Conservation (phyloP, 2,329 filamentous ascomycete genomes). For the Cylindrodendrum hubeiense region DNA sequence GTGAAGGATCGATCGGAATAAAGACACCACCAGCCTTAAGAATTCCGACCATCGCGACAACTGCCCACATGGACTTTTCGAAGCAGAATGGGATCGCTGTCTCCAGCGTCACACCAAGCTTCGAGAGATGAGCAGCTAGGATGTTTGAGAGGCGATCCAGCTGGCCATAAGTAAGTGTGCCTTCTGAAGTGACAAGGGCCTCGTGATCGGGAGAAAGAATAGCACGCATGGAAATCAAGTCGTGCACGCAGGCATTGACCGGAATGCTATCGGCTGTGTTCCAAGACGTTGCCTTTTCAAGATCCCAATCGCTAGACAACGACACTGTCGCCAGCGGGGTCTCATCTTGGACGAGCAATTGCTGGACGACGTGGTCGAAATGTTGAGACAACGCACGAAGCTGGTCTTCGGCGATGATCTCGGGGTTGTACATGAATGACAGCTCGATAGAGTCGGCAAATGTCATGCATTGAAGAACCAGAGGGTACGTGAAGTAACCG, state of each 20-base stretch:
- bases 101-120: constrained; percentile 12
- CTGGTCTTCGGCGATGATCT: constrained; percentile 1
- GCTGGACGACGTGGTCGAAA: neutral
- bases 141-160: constrained; percentile 18
- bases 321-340: neutral
- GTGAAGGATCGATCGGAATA: constrained; percentile 51
- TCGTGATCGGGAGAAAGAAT: constrained; percentile 19
- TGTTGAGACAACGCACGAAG: neutral
- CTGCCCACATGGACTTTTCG: constrained; percentile 28
- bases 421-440: constrained; percentile 5
- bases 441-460: neutral
- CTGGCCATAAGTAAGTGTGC: constrained; percentile 35
- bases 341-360: constrained; percentile 1
- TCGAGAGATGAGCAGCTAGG: constrained; percentile 8
- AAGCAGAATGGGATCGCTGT: constrained; percentile 23
- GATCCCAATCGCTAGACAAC: constrained; percentile 2
- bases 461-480: neutral
- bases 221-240: constrained; percentile 30
- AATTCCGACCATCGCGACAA: constrained; percentile 48
- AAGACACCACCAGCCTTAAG: constrained; percentile 49
- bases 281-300: neutral
- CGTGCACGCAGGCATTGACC: constrained; percentile 29
- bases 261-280: constrained; percentile 4
- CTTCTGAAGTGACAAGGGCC: constrained; percentile 41
- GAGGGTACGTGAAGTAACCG: constrained; percentile 13